Evolutionary conservation across 768 basidiomycete species (phyloP).

Genomic region (Lactifluus rugatus): DNA sequence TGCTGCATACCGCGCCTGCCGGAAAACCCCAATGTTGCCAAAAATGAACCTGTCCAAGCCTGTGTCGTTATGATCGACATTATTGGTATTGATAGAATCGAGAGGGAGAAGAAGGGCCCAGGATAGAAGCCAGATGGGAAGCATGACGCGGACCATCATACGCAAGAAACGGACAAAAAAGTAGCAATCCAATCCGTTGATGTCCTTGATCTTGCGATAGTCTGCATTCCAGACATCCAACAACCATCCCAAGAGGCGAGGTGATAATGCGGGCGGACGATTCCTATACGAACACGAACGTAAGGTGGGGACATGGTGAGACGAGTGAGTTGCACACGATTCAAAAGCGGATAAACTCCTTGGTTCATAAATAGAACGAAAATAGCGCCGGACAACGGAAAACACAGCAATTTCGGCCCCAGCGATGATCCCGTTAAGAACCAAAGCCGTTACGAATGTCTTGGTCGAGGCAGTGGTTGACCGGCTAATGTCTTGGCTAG

Average conservation of each 20-base stretch:
- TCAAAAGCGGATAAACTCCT: conserved; percentile 54
- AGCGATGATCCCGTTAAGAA: conserved; percentile 71
- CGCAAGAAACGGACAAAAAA: conserved; percentile 85
- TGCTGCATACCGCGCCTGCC: conserved; percentile 57
- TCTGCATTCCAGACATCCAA: conserved; percentile 51
- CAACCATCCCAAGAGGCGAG: conserved; percentile 55
- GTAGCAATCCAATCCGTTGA: conserved; percentile 86
- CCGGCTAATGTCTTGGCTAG: conserved; percentile 22
- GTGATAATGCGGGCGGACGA: conserved; percentile 45
- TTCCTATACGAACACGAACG: conserved; percentile 32
- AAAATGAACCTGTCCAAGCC: conserved; percentile 69
- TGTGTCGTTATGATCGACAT: too few relatives aligned
- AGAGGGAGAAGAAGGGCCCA: conserved; percentile 82
- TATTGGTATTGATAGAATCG: conserved; percentile 47
- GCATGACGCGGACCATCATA: conserved; percentile 71
- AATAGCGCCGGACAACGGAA: conserved; percentile 74
- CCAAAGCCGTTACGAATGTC: conserved; percentile 78
- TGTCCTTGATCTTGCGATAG: conserved; percentile 47
- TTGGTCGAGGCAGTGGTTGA: conserved; percentile 57
- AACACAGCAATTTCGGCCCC: conserved; percentile 63
- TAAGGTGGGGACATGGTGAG: background rate
- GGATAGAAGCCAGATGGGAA: conserved; percentile 87
- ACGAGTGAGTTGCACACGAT: conserved; percentile 27
- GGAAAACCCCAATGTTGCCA: conserved; percentile 54
- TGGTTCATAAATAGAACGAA: conserved; percentile 86